Base-by-base conservation (phyloP, 805 yeast genomes). In the Zygotorulaspora danielsina region DNA sequence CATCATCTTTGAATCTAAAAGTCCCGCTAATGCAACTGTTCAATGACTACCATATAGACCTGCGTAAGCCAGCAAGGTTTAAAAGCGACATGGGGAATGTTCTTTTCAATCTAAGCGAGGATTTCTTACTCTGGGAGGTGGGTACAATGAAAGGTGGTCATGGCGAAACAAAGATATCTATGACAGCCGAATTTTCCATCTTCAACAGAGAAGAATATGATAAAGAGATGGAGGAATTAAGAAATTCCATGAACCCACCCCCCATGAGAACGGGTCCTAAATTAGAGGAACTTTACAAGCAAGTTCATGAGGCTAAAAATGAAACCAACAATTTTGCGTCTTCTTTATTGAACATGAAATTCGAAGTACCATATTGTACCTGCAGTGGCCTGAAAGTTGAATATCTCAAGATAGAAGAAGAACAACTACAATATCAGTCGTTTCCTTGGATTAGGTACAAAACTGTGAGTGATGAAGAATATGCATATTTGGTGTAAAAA, bases 371-470 rank as follows among this genome's bases (percentile, higher is more conserved):
- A 2, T 72, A 78, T 60, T 61, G 73, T 41, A 70, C 86, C 0
- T 74, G 79, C 44, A 77, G 85, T 30, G 87, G 87, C 0, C 60
- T 84, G 25, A 78, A 76, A 49, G 71, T 84, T 16, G 82, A 76
- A 25, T 84, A 78, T 49, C 57, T 84, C 36, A 77, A 79, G 46
- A 81, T 84, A 11, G 75, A 73, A 17, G 94, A 84, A 51, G 74
- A 72, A 5, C 71, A 69, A 36, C 57, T 82, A 53, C 67, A 73
- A 37, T 79, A 79, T 49, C 77, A 84, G 5, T 74, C 84, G 29
- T 83, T 84, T 54, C 89, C 93, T 0, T 84, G 94, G 94, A 81
- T 84, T 1, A 68, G 82, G 38, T 81, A 83, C 52, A 62, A 71
- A 42, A 72, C 74, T 4, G 46, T 59, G 25, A 73, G 67, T 48